These are phyloP conservation scores for Diaporthe nobilis DNA, from an alignment of 2,329 filamentous ascomycete genomes.

Conservation along the genomic window DNA sequence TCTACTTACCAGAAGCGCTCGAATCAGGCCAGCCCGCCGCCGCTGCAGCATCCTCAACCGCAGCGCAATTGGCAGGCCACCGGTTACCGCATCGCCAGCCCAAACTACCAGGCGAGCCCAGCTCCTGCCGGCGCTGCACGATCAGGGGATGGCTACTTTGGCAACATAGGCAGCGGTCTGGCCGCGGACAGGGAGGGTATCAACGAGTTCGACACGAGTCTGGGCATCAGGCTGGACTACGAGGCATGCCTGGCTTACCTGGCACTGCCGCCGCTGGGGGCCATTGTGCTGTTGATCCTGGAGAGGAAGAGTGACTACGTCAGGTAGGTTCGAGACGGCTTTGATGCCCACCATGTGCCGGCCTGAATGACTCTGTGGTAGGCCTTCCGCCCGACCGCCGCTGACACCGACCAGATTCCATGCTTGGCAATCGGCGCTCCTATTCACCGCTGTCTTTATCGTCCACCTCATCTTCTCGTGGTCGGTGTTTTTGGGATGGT, in stretches of 20 bases:
- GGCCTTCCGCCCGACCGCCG: constrained; percentile 2
- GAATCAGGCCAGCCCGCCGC: constrained; percentile 58
- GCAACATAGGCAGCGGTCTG: constrained; percentile 54
- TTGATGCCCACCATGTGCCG: not conserved
- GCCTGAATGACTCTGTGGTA: not conserved
- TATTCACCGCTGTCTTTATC: constrained; percentile 82
- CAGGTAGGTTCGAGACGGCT: constrained; percentile 68
- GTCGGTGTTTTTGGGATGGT: constrained; percentile 86
- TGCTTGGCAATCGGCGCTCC: constrained; percentile 91
- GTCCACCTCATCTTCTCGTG: constrained; percentile 90
- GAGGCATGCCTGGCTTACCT: constrained; percentile 94
- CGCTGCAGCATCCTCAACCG: constrained; percentile 68
- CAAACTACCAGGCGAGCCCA: constrained; percentile 50
- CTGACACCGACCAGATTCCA: constrained; percentile 77
- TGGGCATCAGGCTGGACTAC: constrained; percentile 88
- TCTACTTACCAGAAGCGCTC: constrained; percentile 56
- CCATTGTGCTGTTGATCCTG: constrained; percentile 84
- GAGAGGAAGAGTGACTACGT: constrained; percentile 99
- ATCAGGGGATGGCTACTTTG: constrained; percentile 54
- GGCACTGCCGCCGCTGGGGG: constrained; percentile 85
- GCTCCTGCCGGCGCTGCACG: constrained; percentile 43
- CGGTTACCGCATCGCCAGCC: constrained; percentile 57
- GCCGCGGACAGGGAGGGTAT: constrained; percentile 67
- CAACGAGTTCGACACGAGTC: constrained; percentile 90
- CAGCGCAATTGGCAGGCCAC: constrained; percentile 67